A percentile compares a stretch with the other conserved stretches of the same genome.
phyloP scores from a whole-genome alignment of 1,284 basidiomycete genomes.

The Pascua sp. region DNA sequence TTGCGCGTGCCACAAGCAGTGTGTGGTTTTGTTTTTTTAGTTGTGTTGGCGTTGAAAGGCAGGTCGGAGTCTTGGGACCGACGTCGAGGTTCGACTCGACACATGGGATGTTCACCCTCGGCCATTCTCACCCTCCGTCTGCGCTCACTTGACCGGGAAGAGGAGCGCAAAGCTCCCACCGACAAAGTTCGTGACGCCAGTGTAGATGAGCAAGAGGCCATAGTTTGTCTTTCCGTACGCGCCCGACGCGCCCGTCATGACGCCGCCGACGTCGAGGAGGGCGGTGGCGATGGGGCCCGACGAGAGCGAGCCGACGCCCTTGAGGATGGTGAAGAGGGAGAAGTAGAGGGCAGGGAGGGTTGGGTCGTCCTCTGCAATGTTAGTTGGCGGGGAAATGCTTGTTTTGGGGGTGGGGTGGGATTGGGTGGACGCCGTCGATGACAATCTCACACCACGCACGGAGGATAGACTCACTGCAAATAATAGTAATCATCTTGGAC shows the following conservation, averaged over 20 bases:
- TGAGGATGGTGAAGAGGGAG: constrained; percentile 39
- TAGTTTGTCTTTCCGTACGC: constrained; percentile 45
- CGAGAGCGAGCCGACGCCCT: constrained; percentile 47
- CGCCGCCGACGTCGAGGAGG: constrained; percentile 24
- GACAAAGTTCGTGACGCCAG: constrained; percentile 23
- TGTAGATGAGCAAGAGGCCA: constrained; percentile 32
- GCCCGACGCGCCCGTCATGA: constrained; percentile 31
- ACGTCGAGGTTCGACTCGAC: too few species aligned
- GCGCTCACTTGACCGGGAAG: constrained; percentile 12
- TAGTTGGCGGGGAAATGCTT: neutral
- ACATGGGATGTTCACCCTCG: too few species aligned
- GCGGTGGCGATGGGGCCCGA: constrained; percentile 42
- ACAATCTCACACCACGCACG: too few species aligned
- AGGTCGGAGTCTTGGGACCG: too few species aligned
- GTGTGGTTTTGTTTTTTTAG: too few species aligned
- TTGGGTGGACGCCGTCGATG: too few species aligned
- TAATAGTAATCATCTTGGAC: constrained; percentile 36
- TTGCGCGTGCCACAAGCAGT: too few species aligned
- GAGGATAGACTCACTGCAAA: constrained; percentile 26
- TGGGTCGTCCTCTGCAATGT: constrained; percentile 39
- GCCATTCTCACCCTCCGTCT: too few species aligned
- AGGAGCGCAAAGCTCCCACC: constrained; percentile 18
- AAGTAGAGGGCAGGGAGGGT: constrained; percentile 35
- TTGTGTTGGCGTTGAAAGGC: too few species aligned
- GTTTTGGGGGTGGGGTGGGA: neutral